Evolutionary conservation across 2,329 filamentous ascomycete species (phyloP), one percentile per base, ranked within the genome.

Genomic region (Aureobasidium zeae): DNA sequence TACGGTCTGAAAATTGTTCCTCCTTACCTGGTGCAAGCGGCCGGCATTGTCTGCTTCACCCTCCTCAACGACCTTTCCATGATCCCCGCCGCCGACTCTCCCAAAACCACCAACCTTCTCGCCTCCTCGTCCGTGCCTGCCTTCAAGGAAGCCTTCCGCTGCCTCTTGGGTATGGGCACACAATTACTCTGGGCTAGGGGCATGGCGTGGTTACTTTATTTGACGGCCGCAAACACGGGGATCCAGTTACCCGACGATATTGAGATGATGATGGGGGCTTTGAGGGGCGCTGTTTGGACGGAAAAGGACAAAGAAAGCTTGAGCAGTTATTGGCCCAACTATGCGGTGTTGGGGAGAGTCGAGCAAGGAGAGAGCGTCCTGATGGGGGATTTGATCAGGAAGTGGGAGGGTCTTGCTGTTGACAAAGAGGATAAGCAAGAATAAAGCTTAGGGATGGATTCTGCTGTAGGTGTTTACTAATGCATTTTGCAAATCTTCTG

Each of bases 1-100:
- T 49, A 49, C 24, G 48, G 48, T 10, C 29, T 47, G 11, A 49
- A 47, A 20, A 42, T 45, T 10, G 33, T 29, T 12, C 13, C 28
- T 2, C 45, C 48, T 5, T 48, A 39, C 19, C 35, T 48, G 2
- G 24, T 31, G 4, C 45, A 49, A 16, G 30, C 34, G 9, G 28
- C 28, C n/a, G 48, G 32, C 17, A 12, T 45, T 1, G 39, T 33
- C 6, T 30, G 33, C 34, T 47, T 48, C 21, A 47, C 42, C 19
- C 17, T 49, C 1, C 35, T 45, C n/a, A 34, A 29, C 12, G 19
- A 36, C 19, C 28, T 49, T 8, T 26, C 32, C 13, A n/a, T n/a
- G n/a, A 42, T 20, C 4, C 21, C 22, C 6, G 8, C 45, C 5
- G n/a, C n/a, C n/a, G n/a, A n/a, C n/a, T n/a, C n/a, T n/a, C n/a